These are phyloP conservation scores for Termitomyces sp. DNA, from an alignment of 768 basidiomycete species.

Conservation along the genomic window DNA sequence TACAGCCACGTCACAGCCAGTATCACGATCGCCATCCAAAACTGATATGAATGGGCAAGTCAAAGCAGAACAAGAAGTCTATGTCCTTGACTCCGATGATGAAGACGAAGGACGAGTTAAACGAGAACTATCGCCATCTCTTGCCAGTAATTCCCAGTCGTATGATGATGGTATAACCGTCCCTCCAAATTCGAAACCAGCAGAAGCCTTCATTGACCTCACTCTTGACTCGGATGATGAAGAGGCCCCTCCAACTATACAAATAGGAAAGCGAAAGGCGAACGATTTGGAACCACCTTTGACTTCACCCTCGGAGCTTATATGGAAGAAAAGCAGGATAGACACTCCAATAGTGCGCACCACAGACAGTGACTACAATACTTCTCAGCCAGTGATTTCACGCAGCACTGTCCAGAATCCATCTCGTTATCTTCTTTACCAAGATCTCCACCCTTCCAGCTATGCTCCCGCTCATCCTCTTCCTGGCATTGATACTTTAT, in stretches of 20 bases:
- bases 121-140: constrained; percentile 66
- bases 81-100: constrained; percentile 71
- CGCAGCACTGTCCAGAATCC: constrained; percentile 7
- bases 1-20: constrained; percentile 22
- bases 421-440: constrained; percentile 12
- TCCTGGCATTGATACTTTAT: constrained; percentile 12
- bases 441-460: constrained; percentile 1
- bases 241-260: constrained; percentile 28
- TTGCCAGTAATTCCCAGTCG: constrained; percentile 41
- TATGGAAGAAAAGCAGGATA: constrained; percentile 64
- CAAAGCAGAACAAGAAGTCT: constrained; percentile 50
- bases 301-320: constrained; percentile 53
- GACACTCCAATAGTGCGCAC: constrained; percentile 19
- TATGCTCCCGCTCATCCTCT: constrained; percentile 6
- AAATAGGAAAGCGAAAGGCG: constrained; percentile 55
- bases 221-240: constrained; percentile 81
- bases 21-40: constrained; percentile 15
- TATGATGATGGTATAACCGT: constrained; percentile 14
- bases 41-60: constrained; percentile 33
- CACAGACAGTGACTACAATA: constrained; percentile 9
- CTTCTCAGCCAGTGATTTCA: constrained; percentile 1
- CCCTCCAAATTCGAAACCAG: constrained; percentile 21
- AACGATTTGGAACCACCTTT: constrained; percentile 36
- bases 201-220: constrained; percentile 71
- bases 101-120: constrained; percentile 76